Evolutionary conservation across 2,329 filamentous ascomycete genomes (phyloP), one percentile per base, ranked within the genome.

Genomic region (Xylaria hypoxylon): DNA sequence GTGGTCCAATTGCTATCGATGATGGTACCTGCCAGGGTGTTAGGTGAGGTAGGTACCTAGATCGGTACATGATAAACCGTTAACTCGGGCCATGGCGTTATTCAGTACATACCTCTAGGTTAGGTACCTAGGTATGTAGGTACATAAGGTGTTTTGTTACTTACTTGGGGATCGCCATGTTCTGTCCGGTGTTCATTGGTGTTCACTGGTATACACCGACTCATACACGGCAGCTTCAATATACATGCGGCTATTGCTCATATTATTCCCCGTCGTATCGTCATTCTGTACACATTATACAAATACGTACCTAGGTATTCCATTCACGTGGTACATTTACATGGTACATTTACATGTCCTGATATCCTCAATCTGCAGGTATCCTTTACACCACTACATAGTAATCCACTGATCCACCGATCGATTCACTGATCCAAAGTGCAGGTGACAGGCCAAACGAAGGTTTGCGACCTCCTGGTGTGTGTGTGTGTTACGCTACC

Each of bases 311-410:
- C 28, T 31, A 31, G 28, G n/a, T n/a, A n/a, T n/a, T n/a, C n/a
- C n/a, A n/a, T n/a, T n/a, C n/a, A n/a, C n/a, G n/a, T n/a, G n/a
- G n/a, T n/a, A n/a, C n/a, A n/a, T n/a, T n/a, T n/a, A 22, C 1
- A 17, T 22, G 17, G 38, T 26, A 6, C 24, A 50, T 26, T 35
- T 42, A 28, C 31, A 55, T 42, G 15, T 52, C 24, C 52, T 53
- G 55, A 52, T 35, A 38, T 35, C 15, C 40, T 31, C 50, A 24
- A 19, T 38, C 62, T 65, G 66, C 66, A 65, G 13, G 45, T 44
- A 62, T 33, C 62, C 62, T 48, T 40, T 22, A 55, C 55, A 7
- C 28, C n/a, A n/a, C n/a, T n/a, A n/a, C n/a, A n/a, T n/a, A n/a
- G n/a, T n/a, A n/a, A n/a, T n/a, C n/a, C n/a, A n/a, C n/a, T n/a